Evolutionary conservation across 2,329 filamentous ascomycete genomes (phyloP), one percentile per base, ranked within the genome.

Genomic region (Stagonosporopsis chrysanthemi): DNA sequence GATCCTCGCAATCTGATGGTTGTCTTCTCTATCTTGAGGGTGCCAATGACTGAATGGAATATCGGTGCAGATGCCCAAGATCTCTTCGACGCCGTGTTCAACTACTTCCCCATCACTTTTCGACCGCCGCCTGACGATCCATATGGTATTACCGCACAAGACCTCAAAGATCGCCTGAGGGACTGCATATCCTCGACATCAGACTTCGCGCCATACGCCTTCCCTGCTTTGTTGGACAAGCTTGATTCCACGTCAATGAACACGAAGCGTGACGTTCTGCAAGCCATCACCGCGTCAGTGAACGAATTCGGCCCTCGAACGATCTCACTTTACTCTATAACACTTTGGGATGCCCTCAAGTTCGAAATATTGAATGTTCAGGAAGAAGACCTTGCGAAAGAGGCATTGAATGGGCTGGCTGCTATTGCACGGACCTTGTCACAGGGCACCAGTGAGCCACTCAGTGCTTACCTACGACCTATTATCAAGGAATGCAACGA

Each of bases 81-180:
- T 28, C 78, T 89, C 41, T 90, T 90, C 68, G 88, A 90, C 62
- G 82, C 86, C 3, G 86, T 88, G 17, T 90, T 89, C 74, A 89
- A 88, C 66, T 90, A 90, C 72, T 90, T 90, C 68, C 87, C 87
- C 0, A 89, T 90, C 63, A 89, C 87, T 0, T 90, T 90, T 74
- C 83, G 85, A 66, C 87, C 87, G 11, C 88, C 87, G 1, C 87
- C 86, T 11, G 86, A 89, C 62, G 87, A 90, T 67, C 87, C 87
- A 1, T 90, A 89, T 60, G 85, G 86, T 1, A 89, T 90, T 59
- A 89, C 87, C 2, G 85, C 87, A 2, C 86, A 89, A 64, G 84
- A 90, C 65, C 73, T 90, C 56, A 90, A 90, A 67, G 81, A 84
- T 48, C 81, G 87, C 26, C 71, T 90, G 14, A 81, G 86, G 60